Evolutionary conservation across 2,329 filamentous ascomycete genomes (phyloP), one percentile per base, ranked within the genome.

Genomic region (Claviceps quebecensis): DNA sequence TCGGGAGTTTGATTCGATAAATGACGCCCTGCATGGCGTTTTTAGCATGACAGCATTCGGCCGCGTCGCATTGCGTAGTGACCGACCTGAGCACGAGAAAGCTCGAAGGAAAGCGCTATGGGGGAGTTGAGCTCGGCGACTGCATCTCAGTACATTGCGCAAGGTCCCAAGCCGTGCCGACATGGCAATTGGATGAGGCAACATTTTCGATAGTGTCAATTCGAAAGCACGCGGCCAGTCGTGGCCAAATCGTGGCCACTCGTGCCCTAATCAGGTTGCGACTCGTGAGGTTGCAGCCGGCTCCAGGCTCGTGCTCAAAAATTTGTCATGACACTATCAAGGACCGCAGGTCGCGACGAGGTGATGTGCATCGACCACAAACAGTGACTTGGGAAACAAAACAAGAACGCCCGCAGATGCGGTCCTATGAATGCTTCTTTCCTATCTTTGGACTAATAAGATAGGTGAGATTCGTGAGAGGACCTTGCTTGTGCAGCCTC

Each of bases 131-230:
- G 55, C 51, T 59, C 57, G 48, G 53, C 57, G 38, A 54, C 53
- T 57, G 58, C 55, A 53, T 45, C 56, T 55, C 55, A 61, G 49
- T 38, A 70, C 60, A 52, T 58, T 57, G 23, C 58, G 60, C 58
- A 60, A 55, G 53, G 57, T 55, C 16, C 57, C 56, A 46, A 56
- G 53, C 51, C 57, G 60, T 40, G 58, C 46, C 48, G 56, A 60
- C 60, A 63, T 65, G 51, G 36, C 56, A 39, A 14, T 5, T 26
- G 34, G 22, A 34, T 1, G 11, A 11, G 29, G 29, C 29, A 1
- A 34, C 3, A 34, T 34, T 34, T 34, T 14, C 9, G n/a, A 19
- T 16, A 8, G 14, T 43, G 6, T 16, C n/a, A 38, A 13, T 13
- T 16, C 2, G 2, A 11, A 5, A 19, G 13, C 14, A 13, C 23